These are phyloP conservation scores for Colletotrichum chrysophilum DNA, from an alignment of 2,329 filamentous ascomycete species.

Conservation along the genomic window DNA sequence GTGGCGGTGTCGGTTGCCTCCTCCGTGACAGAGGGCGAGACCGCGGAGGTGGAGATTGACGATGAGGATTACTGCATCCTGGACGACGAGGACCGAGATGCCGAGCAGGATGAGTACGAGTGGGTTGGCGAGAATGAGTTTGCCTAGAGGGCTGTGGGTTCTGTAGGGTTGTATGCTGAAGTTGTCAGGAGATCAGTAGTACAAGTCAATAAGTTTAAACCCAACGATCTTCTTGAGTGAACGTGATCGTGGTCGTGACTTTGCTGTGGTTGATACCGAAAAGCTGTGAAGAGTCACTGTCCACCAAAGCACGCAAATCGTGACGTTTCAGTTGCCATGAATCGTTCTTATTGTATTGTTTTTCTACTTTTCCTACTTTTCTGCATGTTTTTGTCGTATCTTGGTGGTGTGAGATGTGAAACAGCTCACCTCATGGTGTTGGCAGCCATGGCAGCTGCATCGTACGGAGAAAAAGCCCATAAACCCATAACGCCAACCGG, in stretches of 20 bases:
- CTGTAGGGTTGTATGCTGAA: neutral
- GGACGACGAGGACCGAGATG: neutral
- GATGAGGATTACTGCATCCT: neutral
- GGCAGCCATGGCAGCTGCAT: neutral
- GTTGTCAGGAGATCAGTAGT: neutral
- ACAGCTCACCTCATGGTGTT: neutral
- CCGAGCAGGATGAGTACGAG: neutral
- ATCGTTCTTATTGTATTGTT: neutral
- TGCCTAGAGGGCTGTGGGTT: neutral
- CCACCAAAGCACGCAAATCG: neutral
- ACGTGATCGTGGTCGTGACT: neutral
- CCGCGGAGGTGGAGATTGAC: neutral
- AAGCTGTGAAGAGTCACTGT: neutral
- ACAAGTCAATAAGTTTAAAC: neutral
- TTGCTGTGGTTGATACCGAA: neutral
- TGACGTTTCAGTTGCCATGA: neutral
- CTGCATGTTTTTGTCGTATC: neutral
- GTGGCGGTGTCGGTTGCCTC: neutral
- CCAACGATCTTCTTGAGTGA: neutral
- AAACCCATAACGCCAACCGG: neutral
- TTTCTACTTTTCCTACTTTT: neutral
- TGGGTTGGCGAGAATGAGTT: neutral
- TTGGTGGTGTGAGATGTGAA: neutral
- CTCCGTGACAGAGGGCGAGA: neutral
- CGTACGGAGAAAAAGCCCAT: neutral